Base-by-base conservation (phyloP, 225 moss, liverwort and hornwort species). In the Marchantia polymorpha region DNA sequence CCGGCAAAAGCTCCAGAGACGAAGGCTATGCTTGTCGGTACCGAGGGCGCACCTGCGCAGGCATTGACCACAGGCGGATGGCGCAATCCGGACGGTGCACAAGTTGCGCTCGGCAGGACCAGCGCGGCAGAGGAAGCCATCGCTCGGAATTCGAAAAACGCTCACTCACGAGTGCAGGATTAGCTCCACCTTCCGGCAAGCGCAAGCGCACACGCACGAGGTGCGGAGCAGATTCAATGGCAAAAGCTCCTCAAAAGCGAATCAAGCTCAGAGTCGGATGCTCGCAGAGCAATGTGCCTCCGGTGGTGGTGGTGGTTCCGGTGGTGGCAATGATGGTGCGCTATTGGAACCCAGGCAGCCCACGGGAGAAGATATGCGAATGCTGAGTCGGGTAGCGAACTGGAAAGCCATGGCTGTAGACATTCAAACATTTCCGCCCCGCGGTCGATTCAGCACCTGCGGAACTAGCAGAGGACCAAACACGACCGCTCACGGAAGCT, bases 71-170 rank as follows among this genome's bases (percentile, higher is more conserved):
- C 8, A 17, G 59, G 55, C 30, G 39, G 59, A 15, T 17, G 31
- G 39, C n/a, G 63, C 23, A 50, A 66, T 9, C 22, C 77, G 17
- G 49, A 8, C 25, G 48, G 66, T 8, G 50, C 17, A 10, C 65
- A 16, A 12, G 10, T 23, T 0, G 64, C 8, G 22, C 47, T 26
- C 13, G 46, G 47, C 26, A 77, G 16, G 50, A 52, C 50, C 23
- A 77, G 29, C 26, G 60, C 16, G 50, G 64, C 64, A 14, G 64
- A 49, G 25, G 77, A 77, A 77, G 77, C 77, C 77, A 77, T 77
- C 15, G 46, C 64, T 77, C 39, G 12, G 14, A 52, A 72, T 16
- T 23, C 6, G 3, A 23, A 73, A 4, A 52, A 12, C 52, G 52
- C 52, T 23, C 27, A 17, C 16, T 49, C 1, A 70, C 67, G 30